Base-by-base conservation (phyloP, 331 rosid genomes). In the Saraca asoca region DNA sequence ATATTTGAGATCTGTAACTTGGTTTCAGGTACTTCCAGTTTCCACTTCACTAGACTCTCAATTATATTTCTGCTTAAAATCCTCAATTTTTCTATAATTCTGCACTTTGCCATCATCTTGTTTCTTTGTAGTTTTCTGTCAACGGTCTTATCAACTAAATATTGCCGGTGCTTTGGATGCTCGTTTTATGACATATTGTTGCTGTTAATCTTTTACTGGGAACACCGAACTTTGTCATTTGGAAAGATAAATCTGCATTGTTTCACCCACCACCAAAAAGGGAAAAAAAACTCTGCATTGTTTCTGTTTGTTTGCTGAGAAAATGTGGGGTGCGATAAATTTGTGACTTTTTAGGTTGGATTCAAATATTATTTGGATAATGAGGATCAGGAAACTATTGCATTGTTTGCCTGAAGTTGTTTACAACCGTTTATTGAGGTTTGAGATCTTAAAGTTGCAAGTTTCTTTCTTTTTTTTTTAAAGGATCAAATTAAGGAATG, bases 401-500 rank as follows among this genome's bases (percentile, higher is more conserved):
- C 29, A 49, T 50, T 49, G 16, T 66, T 24, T 50, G 44, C 50
- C 17, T 29, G 54, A 39, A 20, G 62, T 56, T 56, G 15, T 63
- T 64, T 51, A 12, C 59, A 50, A 66, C 37, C 39, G 57, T 67
- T 61, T 48, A 14, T 58, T 43, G 58, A 15, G 72, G 72, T 66
- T 69, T 74, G 68, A 68, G 78, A 76, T 77, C 72, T 69, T 67
- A n/a, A 14, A 35, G 5, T 42, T 72, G 50, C 20, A 24, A 45
- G 5, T 35, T 72, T 54, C 20, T 39, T 17, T 63, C 5, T 57
- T 57, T 64, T 49, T 19, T 12, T 7, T 58, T 14, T 54, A 55
- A 66, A 82, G 96, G 84, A 19, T 80, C 69, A n/a, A 51, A 76
- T 66, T 58, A 69, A 81, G 91, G 86, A 83, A 90, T 82, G 88